These are phyloP conservation scores for Rhipidocladum racemiflorum DNA, from an alignment of 176 grass and related monocot genomes.

Conservation along the genomic window DNA sequence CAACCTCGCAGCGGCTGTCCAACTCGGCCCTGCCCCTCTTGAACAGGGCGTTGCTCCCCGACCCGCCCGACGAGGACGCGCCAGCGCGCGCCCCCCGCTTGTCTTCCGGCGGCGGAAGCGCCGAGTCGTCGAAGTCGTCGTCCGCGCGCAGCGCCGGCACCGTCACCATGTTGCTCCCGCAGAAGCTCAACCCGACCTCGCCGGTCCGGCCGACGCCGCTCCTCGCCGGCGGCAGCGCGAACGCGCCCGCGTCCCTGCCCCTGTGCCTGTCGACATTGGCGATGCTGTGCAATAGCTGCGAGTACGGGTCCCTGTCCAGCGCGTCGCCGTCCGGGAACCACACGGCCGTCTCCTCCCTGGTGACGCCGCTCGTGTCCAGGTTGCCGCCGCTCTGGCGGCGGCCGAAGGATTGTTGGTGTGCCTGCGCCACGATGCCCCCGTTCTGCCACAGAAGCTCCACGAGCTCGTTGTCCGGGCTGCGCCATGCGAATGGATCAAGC, in stretches of 20 bases:
- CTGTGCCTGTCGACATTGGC: conserved; percentile 10
- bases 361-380: conserved; percentile 35
- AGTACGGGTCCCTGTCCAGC: conserved; percentile 57
- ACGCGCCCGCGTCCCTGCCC: neutral
- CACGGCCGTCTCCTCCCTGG: conserved; percentile 32
- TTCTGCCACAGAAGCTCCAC: conserved; percentile 87
- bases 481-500: neutral
- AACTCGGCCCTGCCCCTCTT: conserved; percentile 40
- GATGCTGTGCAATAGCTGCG: conserved; percentile 66
- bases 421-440: conserved; percentile 50
- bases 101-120: neutral
- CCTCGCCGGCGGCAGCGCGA: neutral
- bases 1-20: conserved; percentile 59
- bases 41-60: conserved; percentile 41
- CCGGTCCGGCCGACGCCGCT: conserved; percentile 21
- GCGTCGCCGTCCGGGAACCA: conserved; percentile 50
- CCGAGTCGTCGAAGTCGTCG: conserved; percentile 28
- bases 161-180: conserved; percentile 48
- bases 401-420: neutral
- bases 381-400: neutral
- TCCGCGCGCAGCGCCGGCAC: neutral
- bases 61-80: conserved; percentile 60
- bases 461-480: conserved; percentile 58
- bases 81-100: neutral
- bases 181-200: conserved; percentile 47